Conservation (phyloP, 1,284 basidiomycete genomes). For the Ganoderma sinense region DNA sequence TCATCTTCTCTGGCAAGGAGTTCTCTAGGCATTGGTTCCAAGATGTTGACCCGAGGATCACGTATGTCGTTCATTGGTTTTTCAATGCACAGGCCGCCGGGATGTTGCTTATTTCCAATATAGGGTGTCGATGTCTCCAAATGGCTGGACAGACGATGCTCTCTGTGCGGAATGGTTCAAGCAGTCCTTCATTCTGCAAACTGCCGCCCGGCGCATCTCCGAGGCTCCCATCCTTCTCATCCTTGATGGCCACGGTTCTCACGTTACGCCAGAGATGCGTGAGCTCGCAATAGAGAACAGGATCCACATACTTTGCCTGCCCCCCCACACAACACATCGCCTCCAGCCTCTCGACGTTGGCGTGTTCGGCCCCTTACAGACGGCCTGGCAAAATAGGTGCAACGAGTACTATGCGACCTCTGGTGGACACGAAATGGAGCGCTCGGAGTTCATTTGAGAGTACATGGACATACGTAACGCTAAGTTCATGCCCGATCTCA, state of each 20-base stretch:
- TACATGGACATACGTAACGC: constrained; percentile 21
- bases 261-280: constrained; percentile 42
- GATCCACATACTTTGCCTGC: constrained; percentile 35
- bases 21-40: constrained; percentile 28
- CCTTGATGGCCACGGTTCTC: constrained; percentile 51
- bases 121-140: constrained; percentile 38
- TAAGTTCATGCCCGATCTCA: constrained; percentile 13
- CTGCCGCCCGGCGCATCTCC: constrained; percentile 31
- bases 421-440: neutral
- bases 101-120: constrained; percentile 10
- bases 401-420: neutral
- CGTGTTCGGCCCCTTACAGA: constrained; percentile 27
- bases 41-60: constrained; percentile 29
- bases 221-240: constrained; percentile 44
- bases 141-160: constrained; percentile 52
- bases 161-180: constrained; percentile 45
- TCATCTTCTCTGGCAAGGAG: constrained; percentile 43
- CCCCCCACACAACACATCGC: constrained; percentile 37
- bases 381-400: neutral
- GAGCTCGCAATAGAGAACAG: constrained; percentile 38
- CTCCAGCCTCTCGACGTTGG: constrained; percentile 39
- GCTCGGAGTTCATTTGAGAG: constrained; percentile 16
- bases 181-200: constrained; percentile 41
- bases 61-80: constrained; percentile 24
- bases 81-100: no score